These are phyloP conservation scores for Penicillium thymicola DNA, from an alignment of 2,329 filamentous ascomycete species.

Conservation along the genomic window DNA sequence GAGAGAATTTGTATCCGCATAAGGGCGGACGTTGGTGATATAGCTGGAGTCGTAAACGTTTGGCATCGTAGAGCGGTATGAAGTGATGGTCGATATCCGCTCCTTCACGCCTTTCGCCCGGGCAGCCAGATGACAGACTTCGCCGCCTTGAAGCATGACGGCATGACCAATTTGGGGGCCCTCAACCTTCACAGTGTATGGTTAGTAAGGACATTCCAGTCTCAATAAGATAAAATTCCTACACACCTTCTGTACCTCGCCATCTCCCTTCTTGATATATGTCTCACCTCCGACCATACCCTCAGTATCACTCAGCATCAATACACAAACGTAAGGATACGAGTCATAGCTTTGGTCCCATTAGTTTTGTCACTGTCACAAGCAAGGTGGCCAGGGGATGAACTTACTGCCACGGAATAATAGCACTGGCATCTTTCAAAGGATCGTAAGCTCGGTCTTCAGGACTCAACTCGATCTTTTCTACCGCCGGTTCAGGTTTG, in stretches of 20 bases:
- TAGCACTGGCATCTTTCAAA: slow-evolving; percentile 13
- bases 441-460: slow-evolving; percentile 19
- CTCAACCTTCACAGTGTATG: slow-evolving; percentile 2
- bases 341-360: slow-evolving; percentile 14
- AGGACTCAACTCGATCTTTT: slow-evolving; percentile 12
- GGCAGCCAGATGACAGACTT: slow-evolving; percentile 26
- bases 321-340: slow-evolving; percentile 28
- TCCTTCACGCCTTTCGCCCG: slow-evolving; percentile 24
- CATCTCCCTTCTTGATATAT: slow-evolving; percentile 23
- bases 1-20: slow-evolving; percentile 15
- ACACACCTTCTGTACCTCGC: slow-evolving; percentile 12
- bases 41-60: slow-evolving; percentile 22
- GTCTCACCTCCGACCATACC: slow-evolving; percentile 32
- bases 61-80: slow-evolving; percentile 21
- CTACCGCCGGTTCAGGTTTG: slow-evolving; percentile 14
- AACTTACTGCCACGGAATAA: slow-evolving; percentile 27
- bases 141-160: slow-evolving; percentile 29
- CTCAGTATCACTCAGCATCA: slow-evolving; percentile 29
- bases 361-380: neutral
- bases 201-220: neutral
- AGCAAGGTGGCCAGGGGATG: neutral
- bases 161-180: slow-evolving; percentile 21
- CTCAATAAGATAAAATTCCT: neutral
- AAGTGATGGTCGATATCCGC: slow-evolving; percentile 28
- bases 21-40: slow-evolving; percentile 22